These are phyloP conservation scores for Omphalotus olearius DNA, from an alignment of 1,284 basidiomycete genomes.

Conservation along the genomic window DNA sequence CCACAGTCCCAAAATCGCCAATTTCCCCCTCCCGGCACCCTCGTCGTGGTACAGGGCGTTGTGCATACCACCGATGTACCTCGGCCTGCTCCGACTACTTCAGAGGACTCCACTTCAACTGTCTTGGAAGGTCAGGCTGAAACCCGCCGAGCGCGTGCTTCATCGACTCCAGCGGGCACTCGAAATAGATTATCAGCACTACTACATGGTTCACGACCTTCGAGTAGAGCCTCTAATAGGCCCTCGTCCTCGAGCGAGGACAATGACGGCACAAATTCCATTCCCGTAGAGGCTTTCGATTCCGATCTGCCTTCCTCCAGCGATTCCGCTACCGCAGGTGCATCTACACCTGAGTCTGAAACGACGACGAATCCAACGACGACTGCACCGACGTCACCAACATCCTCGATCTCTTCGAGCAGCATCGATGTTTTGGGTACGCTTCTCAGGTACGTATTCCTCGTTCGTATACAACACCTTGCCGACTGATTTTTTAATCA, in stretches of 20 bases:
- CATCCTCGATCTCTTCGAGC: slow-evolving; percentile 48
- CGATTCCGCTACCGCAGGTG: slow-evolving; percentile 5
- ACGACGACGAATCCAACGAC: slow-evolving; percentile 13
- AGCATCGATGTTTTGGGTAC: slow-evolving; percentile 78
- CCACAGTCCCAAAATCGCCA: background rate
- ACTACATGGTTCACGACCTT: slow-evolving; percentile 34
- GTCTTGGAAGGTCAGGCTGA: slow-evolving; percentile 12
- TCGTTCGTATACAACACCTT: background rate
- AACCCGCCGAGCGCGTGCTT: slow-evolving; percentile 15
- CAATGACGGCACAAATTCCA: background rate
- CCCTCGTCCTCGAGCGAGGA: slow-evolving; percentile 10
- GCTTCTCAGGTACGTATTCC: slow-evolving; percentile 55
- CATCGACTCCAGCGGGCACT: slow-evolving; percentile 26
- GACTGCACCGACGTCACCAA: slow-evolving; percentile 19
- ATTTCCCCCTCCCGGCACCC: slow-evolving; percentile 69
- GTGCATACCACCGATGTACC: slow-evolving; percentile 71
- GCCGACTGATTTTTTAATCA: slow-evolving; percentile 15
- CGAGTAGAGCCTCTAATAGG: slow-evolving; percentile 24
- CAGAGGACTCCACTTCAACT: slow-evolving; percentile 1
- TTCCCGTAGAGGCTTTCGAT: background rate
- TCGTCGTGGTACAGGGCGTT: slow-evolving; percentile 77
- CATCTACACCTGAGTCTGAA: slow-evolving; percentile 12
- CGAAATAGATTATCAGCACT: slow-evolving; percentile 40
- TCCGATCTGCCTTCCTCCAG: background rate
- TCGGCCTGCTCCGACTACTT: slow-evolving; percentile 20